These are phyloP conservation scores for Paraphoma chrysanthemicola DNA, from an alignment of 2,329 filamentous ascomycete species.

Conservation along the genomic window DNA sequence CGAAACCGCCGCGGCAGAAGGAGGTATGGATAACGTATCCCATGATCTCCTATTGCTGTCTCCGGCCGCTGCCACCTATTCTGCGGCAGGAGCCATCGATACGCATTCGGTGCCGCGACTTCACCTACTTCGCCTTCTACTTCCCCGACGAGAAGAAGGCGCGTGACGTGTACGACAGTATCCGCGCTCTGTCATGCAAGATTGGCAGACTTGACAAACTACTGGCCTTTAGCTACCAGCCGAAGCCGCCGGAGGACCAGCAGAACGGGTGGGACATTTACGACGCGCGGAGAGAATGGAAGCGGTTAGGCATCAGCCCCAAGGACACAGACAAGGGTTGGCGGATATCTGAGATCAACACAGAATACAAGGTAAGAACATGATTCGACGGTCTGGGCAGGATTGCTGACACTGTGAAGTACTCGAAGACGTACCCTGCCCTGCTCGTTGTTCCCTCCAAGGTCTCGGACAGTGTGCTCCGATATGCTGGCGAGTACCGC, in stretches of 20 bases:
- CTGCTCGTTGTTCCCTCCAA: conserved; percentile 82
- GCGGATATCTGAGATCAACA: conserved; percentile 90
- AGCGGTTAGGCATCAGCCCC: conserved; percentile 83
- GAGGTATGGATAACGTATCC: conserved; percentile 96
- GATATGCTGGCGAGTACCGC: conserved; percentile 88
- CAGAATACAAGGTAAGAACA: conserved; percentile 71
- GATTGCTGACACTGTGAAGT: conserved; percentile 50
- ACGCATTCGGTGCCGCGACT: conserved; percentile 88
- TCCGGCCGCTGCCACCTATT: conserved; percentile 74
- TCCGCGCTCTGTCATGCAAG: conserved; percentile 81
- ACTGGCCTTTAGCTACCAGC: conserved; percentile 86
- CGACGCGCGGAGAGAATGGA: conserved; percentile 83
- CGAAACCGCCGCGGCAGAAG: conserved; percentile 58
- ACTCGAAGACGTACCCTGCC: conserved; percentile 91
- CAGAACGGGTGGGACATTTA: conserved; percentile 86
- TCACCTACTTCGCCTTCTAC: conserved; percentile 91
- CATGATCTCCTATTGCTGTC: conserved; percentile 81
- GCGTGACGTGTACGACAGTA: conserved; percentile 85
- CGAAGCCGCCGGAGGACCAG: conserved; percentile 74
- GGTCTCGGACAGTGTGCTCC: conserved; percentile 96
- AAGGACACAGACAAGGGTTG: conserved; percentile 82
- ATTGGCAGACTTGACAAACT: conserved; percentile 85
- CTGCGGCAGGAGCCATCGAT: conserved; percentile 80
- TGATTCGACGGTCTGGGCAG: neutral
- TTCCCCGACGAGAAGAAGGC: conserved; percentile 77